phyloP scores from a whole-genome alignment of 1,284 basidiomycete species.

The Farysia itapuensis region DNA sequence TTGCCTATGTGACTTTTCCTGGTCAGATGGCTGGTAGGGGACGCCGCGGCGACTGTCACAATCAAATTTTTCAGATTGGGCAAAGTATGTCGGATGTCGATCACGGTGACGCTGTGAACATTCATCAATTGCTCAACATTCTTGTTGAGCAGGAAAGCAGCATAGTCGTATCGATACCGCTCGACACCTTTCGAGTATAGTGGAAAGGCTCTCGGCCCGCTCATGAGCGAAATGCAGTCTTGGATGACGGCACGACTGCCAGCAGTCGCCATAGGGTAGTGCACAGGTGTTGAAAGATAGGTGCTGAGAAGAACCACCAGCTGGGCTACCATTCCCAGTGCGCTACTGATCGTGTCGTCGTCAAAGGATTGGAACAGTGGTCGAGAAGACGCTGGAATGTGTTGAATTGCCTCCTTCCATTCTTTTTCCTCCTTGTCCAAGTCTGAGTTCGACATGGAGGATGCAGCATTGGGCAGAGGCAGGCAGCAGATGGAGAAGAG shows the following conservation, averaged over 20 bases:
- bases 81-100: slow-evolving; percentile 93
- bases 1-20: slow-evolving; percentile 35
- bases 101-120: slow-evolving; percentile 64
- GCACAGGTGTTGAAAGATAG: slow-evolving; percentile 47
- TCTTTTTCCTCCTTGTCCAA: slow-evolving; percentile 22
- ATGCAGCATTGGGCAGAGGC: slow-evolving; percentile 48
- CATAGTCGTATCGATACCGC: slow-evolving; percentile 95
- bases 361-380: slow-evolving; percentile 32
- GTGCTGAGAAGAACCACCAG: slow-evolving; percentile 46
- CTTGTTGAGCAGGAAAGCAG: slow-evolving; percentile 94
- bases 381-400: slow-evolving; percentile 1
- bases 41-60: slow-evolving; percentile 68
- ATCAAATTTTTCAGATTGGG: slow-evolving; percentile 93
- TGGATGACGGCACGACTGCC: slow-evolving; percentile 51
- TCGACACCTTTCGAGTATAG: slow-evolving; percentile 92
- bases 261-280: slow-evolving; percentile 51
- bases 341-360: slow-evolving; percentile 43
- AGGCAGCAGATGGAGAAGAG: slow-evolving; percentile 52
- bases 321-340: slow-evolving; percentile 52
- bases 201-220: slow-evolving; percentile 64
- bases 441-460: slow-evolving; percentile 11
- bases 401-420: slow-evolving; percentile 19
- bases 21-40: slow-evolving; percentile 22
- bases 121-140: slow-evolving; percentile 72
- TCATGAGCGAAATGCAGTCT: slow-evolving; percentile 56